phyloP scores from a whole-genome alignment of 768 basidiomycete species.

The Leucosporidium yakuticum region DNA sequence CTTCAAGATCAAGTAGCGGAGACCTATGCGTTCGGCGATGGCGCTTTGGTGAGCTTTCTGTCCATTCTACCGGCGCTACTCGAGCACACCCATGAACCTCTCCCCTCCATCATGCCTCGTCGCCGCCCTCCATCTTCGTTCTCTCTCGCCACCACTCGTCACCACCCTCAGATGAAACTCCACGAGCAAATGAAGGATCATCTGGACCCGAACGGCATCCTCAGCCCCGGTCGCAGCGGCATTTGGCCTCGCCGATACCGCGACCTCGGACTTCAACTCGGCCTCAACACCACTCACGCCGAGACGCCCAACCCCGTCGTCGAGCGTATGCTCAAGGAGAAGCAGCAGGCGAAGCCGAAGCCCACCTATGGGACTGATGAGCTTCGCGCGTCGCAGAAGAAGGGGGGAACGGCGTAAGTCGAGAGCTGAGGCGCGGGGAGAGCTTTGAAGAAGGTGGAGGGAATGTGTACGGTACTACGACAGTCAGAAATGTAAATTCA shows the following conservation, averaged over 20 bases:
- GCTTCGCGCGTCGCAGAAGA: background rate
- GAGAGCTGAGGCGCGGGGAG: too few relatives aligned
- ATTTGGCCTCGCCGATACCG: constrained; percentile 13
- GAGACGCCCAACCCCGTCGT: background rate
- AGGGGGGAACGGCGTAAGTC: too few relatives aligned
- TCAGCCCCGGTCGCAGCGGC: constrained; percentile 11
- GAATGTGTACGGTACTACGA: too few relatives aligned
- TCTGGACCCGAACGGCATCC: constrained; percentile 18
- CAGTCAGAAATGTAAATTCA: too few relatives aligned
- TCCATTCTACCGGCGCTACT: too few relatives aligned
- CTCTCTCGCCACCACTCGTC: background rate
- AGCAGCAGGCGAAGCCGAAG: background rate
- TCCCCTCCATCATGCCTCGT: too few relatives aligned
- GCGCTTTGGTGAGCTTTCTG: too few relatives aligned
- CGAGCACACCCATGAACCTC: too few relatives aligned
- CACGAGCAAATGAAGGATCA: constrained; percentile 20
- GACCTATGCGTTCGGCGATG: background rate
- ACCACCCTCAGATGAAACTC: background rate
- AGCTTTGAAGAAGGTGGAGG: too few relatives aligned
- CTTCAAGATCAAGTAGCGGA: background rate
- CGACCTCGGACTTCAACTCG: constrained; percentile 6
- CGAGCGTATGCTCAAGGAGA: background rate
- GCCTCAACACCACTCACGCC: background rate
- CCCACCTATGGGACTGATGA: background rate
- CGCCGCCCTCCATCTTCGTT: too few relatives aligned